Evolutionary conservation across 2,329 filamentous ascomycete genomes (phyloP).

Genomic region (Helminthosporium solani): DNA sequence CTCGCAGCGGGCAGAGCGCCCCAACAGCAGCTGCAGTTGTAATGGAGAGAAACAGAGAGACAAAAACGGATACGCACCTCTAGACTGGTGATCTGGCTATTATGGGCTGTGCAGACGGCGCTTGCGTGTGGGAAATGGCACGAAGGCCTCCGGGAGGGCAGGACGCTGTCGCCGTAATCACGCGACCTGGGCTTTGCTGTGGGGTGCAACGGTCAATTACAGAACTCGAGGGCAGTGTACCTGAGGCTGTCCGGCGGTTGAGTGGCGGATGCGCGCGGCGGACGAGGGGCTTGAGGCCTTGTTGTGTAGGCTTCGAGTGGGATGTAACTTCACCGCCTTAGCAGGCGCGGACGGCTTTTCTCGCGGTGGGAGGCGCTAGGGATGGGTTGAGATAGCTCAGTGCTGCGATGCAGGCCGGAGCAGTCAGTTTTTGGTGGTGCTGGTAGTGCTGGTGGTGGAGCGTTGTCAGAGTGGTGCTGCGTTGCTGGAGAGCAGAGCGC

Average conservation of each 20-base stretch:
- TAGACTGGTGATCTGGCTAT: conserved; percentile 23
- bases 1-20: conserved; percentile 4
- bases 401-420: conserved; percentile 25
- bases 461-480: conserved; percentile 25
- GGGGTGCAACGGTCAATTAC: conserved; percentile 30
- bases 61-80: conserved; percentile 30
- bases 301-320: conserved; percentile 40
- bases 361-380: conserved; percentile 18
- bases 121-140: conserved; percentile 39
- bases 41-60: conserved; percentile 3
- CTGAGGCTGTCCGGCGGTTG: conserved; percentile 31
- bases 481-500: conserved; percentile 21
- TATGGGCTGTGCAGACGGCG: conserved; percentile 21
- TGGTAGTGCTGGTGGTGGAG: no score
- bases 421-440: conserved; percentile 14
- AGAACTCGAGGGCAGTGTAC: conserved; percentile 24
- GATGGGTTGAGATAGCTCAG: conserved; percentile 15
- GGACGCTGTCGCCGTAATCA: conserved; percentile 35
- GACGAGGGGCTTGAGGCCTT: conserved; percentile 32
- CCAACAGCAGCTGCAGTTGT: background rate
- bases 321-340: conserved; percentile 44
- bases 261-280: conserved; percentile 31
- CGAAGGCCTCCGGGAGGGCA: conserved; percentile 44
- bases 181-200: conserved; percentile 33
- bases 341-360: conserved; percentile 18